Conservation (phyloP, 2,329 filamentous ascomycete genomes). For the Penicillium sp. region DNA sequence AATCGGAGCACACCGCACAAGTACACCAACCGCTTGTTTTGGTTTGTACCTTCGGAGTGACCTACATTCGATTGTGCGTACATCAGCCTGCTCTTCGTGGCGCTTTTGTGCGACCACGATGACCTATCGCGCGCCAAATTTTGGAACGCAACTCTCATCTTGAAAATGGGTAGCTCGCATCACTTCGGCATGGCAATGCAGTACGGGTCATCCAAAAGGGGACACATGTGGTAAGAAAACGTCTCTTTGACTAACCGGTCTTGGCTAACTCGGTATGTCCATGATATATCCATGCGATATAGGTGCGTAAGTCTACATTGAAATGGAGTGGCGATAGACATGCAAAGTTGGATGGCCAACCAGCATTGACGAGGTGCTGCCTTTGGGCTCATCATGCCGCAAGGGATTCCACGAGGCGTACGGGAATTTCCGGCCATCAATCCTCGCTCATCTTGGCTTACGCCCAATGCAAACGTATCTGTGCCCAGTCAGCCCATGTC, state of each 20-base stretch:
- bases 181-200: neutral
- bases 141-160: neutral
- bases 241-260: conserved; percentile 22
- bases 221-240: conserved; percentile 9
- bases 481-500: conserved; percentile 22
- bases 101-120: conserved; percentile 9
- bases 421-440: neutral
- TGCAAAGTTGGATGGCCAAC: neutral
- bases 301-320: conserved; percentile 13
- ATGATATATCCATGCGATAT: conserved; percentile 18
- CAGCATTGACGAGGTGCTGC: neutral
- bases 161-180: neutral
- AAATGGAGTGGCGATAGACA: neutral
- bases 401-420: neutral
- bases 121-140: neutral
- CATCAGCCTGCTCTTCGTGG: neutral
- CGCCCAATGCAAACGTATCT: conserved; percentile 49
- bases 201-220: neutral
- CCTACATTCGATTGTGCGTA: neutral
- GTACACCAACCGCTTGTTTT: neutral
- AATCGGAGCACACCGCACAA: neutral
- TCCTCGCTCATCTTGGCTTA: conserved; percentile 30
- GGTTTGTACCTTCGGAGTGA: neutral
- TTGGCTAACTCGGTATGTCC: conserved; percentile 19
- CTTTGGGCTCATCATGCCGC: neutral